These are phyloP conservation scores for Synchytrium microbalum DNA, from an alignment of 371 early-diverging fungal species.

Conservation along the genomic window DNA sequence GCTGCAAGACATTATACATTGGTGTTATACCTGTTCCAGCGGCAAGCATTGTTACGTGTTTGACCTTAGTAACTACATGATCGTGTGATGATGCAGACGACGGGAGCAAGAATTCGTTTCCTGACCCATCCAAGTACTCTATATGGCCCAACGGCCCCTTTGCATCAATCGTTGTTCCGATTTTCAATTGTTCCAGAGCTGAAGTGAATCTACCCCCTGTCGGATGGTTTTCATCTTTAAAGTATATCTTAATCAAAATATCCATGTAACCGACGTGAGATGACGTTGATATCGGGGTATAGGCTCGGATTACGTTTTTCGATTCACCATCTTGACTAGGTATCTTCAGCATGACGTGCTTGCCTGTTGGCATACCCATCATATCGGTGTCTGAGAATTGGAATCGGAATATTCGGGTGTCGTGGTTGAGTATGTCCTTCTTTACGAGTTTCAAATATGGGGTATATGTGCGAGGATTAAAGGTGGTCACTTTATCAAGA, in stretches of 20 bases:
- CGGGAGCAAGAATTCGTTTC: too few species aligned
- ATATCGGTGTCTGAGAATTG: not conserved
- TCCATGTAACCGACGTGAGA: conserved; percentile 13
- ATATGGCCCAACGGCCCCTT: conserved; percentile 33
- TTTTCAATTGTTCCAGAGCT: conserved; percentile 10
- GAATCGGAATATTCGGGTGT: conserved; percentile 13
- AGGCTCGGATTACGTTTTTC: conserved; percentile 43
- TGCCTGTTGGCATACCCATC: conserved; percentile 7
- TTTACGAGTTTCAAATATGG: conserved; percentile 4
- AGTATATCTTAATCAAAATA: conserved; percentile 21
- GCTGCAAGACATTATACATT: conserved; percentile 43
- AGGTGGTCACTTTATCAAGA: conserved; percentile 3
- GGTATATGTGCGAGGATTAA: not conserved
- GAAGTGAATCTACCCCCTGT: conserved; percentile 23
- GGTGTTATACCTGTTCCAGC: conserved; percentile 66
- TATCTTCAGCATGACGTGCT: conserved; percentile 20
- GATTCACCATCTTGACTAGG: conserved; percentile 33
- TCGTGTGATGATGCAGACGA: too few species aligned
- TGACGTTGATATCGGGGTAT: conserved; percentile 43
- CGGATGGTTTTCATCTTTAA: conserved; percentile 23
- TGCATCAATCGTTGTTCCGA: conserved; percentile 10
- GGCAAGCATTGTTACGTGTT: conserved; percentile 37
- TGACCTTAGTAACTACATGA: not conserved
- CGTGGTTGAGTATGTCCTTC: not conserved
- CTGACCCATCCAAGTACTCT: conserved; percentile 38